Percentiles rank a stretch among this genome's conserved stretches.
phyloP scores from a whole-genome alignment of 2,329 filamentous ascomycete genomes.

The Curvularia verruculosa region DNA sequence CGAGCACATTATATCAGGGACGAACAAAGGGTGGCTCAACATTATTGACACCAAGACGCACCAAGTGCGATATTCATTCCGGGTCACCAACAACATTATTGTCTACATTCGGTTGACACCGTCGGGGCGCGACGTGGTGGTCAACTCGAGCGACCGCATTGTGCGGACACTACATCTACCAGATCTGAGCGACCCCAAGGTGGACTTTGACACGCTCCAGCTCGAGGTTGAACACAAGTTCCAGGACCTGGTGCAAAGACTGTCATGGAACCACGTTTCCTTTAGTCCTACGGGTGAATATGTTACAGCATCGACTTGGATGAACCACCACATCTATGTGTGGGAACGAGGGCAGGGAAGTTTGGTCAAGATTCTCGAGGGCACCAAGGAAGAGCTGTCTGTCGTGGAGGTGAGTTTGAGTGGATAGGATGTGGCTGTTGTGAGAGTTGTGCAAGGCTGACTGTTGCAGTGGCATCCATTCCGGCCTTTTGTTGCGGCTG shows the following conservation, averaged over 20 bases:
- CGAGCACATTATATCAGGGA: conserved; percentile 88
- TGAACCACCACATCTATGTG: conserved; percentile 98
- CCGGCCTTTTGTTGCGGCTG: conserved; percentile 84
- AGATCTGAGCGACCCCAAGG: conserved; percentile 66
- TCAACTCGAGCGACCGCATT: conserved; percentile 93
- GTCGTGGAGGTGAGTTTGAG: conserved; percentile 70
- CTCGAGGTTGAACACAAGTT: conserved; percentile 97
- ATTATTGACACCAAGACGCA: conserved; percentile 84
- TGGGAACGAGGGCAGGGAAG: conserved; percentile 96
- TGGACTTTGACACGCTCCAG: conserved; percentile 85
- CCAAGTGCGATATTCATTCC: conserved; percentile 86
- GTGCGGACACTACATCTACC: conserved; percentile 92
- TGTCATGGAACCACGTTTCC: conserved; percentile 96
- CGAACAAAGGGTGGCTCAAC: conserved; percentile 95
- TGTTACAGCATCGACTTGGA: conserved; percentile 93
- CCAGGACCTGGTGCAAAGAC: conserved; percentile 91
- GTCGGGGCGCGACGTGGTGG: conserved; percentile 84
- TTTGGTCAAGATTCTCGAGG: conserved; percentile 94
- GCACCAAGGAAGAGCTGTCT: conserved; percentile 93
- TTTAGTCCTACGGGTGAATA: conserved; percentile 96
- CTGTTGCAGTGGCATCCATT: conserved; percentile 79
- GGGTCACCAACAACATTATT: conserved; percentile 85
- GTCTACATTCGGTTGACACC: conserved; percentile 83
- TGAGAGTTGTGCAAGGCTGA: background rate
- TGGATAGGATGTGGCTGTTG: background rate